These are phyloP conservation scores for Aspergillus kassunensis DNA, from an alignment of 495 filamentous ascomycete genomes.

Conservation along the genomic window DNA sequence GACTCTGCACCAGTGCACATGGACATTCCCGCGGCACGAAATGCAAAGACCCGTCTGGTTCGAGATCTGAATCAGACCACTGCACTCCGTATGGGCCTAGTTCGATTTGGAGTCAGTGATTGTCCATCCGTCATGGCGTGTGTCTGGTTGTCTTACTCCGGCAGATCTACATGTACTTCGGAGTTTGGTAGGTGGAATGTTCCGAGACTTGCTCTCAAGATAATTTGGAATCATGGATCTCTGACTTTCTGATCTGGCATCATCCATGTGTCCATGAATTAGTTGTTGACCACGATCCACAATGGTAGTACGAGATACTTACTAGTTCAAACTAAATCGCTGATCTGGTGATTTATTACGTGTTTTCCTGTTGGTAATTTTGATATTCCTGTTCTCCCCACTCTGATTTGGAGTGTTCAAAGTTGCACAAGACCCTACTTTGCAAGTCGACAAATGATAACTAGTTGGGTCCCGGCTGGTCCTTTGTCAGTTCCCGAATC, in stretches of 20 bases:
- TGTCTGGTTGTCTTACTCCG: neutral
- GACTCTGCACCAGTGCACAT: too few species aligned
- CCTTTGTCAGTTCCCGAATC: too few species aligned
- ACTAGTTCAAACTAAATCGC: neutral
- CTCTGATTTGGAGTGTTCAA: too few species aligned
- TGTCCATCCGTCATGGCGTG: neutral
- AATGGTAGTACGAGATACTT: neutral
- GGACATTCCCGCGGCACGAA: too few species aligned
- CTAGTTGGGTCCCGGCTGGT: too few species aligned
- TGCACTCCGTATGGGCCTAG: too few species aligned
- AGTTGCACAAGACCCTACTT: too few species aligned
- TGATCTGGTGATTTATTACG: neutral
- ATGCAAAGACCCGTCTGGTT: too few species aligned
- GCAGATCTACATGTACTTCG: neutral
- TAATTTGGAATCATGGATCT: slow-evolving; percentile 1
- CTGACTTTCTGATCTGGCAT: slow-evolving; percentile 2
- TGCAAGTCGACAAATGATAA: too few species aligned
- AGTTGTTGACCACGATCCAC: neutral
- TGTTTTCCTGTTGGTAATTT: neutral
- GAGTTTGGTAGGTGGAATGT: neutral
- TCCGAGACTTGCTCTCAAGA: neutral
- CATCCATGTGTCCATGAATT: slow-evolving; percentile 2
- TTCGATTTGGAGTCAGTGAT: too few species aligned
- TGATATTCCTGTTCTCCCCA: neutral
- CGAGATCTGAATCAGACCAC: too few species aligned